Evolutionary conservation across 2,329 filamentous ascomycete species (phyloP), one percentile per base, ranked within the genome.

Genomic region (Claviceps citrina): DNA sequence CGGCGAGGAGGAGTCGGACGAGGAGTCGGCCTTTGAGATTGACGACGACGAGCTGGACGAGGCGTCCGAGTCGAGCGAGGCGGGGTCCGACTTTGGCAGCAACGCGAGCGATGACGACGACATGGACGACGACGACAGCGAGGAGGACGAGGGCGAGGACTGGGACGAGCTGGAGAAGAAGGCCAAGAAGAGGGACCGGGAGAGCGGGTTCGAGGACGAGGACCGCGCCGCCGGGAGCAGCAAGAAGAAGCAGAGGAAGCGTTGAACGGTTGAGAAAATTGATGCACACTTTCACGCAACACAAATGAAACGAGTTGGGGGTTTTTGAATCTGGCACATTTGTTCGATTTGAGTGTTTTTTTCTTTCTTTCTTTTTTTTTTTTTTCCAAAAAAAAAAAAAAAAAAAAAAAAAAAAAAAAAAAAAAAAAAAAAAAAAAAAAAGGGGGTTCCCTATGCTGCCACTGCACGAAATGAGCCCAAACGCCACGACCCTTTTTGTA

Each of bases 131-230:
- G 76, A 71, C 36, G 81, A 82, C 16, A 59, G 61, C 42, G 76
- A 73, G 32, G 83, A 87, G 6, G 81, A 84, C 10, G 83, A 78
- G 47, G 81, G 82, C 36, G 82, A 95, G 57, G 84, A 93, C 54
- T 95, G 89, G 89, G 87, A 96, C 56, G 86, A 93, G 60, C 59
- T 95, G 43, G 89, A 95, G 66, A 79, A 80, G 61, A 94, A 94
- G 68, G 87, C 81, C 3, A 84, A 79, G 65, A 85, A 87, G 63
- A 77, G 83, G 54, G 87, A 89, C 61, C 71, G 80, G 43, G 84
- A 89, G 45, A 46, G 44, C 19, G 54, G 44, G 8, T 40, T 54
- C 44, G 57, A 59, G 0, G 53, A 56, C 0, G 85, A 93, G 49
- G 82, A 85, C 47, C 26, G 35, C 58, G 81, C 38, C 74, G 66